A percentile compares a stretch with the other conserved stretches of the same genome.
Conservation (phyloP, 2,329 filamentous ascomycete species). For the Arthrobotrys iridis region DNA sequence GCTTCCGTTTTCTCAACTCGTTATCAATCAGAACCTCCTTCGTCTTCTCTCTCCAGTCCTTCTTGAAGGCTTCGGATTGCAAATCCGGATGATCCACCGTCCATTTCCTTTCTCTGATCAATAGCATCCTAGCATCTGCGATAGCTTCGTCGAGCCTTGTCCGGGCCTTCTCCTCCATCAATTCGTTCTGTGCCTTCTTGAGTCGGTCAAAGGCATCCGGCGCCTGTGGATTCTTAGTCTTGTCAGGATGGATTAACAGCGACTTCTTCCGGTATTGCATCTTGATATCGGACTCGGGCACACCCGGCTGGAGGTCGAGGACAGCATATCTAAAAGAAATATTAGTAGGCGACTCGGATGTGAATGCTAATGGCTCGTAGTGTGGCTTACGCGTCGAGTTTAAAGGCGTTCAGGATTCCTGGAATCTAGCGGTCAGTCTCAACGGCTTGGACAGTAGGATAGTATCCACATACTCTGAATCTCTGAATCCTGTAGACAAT, state of each 20-base stretch:
- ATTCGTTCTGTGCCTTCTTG: conserved; percentile 89
- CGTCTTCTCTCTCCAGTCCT: conserved; percentile 89
- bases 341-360: conserved; percentile 43
- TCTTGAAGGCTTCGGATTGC: conserved; percentile 82
- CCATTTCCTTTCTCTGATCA: conserved; percentile 94
- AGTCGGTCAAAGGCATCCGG: conserved; percentile 96
- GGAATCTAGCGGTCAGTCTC: background rate
- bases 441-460: conserved; percentile 12
- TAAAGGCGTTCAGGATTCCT: conserved; percentile 85
- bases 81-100: conserved; percentile 87
- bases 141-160: conserved; percentile 90
- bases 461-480: conserved; percentile 74
- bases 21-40: conserved; percentile 91
- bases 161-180: conserved; percentile 94
- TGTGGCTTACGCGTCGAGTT: conserved; percentile 72
- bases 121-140: conserved; percentile 90
- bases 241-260: conserved; percentile 98
- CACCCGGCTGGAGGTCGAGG: conserved; percentile 92
- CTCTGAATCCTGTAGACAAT: conserved; percentile 77
- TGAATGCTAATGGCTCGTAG: background rate
- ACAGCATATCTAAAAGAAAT: conserved; percentile 79
- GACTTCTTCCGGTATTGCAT: conserved; percentile 93
- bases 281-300: conserved; percentile 96
- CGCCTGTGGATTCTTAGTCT: conserved; percentile 87
- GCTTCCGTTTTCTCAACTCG: conserved; percentile 82